Percentiles rank a stretch among this genome's conserved stretches.
These are phyloP conservation scores for Cryphonectria parasitica DNA, from an alignment of 2,329 filamentous ascomycete species.

Conservation along the genomic window DNA sequence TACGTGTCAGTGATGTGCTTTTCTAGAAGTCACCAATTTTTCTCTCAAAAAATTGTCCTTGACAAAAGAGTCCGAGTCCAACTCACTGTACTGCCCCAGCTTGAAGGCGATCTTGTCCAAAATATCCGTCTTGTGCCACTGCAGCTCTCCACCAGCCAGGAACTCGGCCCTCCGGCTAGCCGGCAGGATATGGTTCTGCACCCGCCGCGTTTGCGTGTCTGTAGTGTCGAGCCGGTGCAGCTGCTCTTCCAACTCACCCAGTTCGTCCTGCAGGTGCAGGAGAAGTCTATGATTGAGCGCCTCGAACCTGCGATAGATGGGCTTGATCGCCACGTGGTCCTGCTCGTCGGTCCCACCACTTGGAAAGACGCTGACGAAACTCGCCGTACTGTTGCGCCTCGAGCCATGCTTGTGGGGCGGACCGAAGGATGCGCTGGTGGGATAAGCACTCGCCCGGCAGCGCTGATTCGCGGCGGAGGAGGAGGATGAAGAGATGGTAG, in stretches of 20 bases:
- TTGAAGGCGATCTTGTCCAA: slow-evolving; percentile 68
- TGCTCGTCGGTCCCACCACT: slow-evolving; percentile 31
- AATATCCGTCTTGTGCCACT: slow-evolving; percentile 63
- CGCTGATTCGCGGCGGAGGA: slow-evolving; percentile 4
- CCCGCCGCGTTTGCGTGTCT: slow-evolving; percentile 53
- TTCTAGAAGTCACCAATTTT: no score
- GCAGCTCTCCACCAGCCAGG: slow-evolving; percentile 58
- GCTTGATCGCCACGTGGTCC: slow-evolving; percentile 43
- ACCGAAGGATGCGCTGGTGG: slow-evolving; percentile 29
- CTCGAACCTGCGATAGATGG: slow-evolving; percentile 84
- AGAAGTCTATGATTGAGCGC: slow-evolving; percentile 80
- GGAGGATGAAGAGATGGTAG: slow-evolving; percentile 50
- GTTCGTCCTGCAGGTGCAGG: slow-evolving; percentile 83
- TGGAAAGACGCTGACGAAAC: slow-evolving; percentile 18
- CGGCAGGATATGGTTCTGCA: slow-evolving; percentile 51
- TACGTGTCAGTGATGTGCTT: not conserved
- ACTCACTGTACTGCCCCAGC: slow-evolving; percentile 68
- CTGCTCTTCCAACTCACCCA: slow-evolving; percentile 79
- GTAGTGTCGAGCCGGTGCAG: slow-evolving; percentile 68
- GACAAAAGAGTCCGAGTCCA: not conserved
- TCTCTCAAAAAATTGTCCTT: not conserved
- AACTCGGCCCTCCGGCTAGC: slow-evolving; percentile 64
- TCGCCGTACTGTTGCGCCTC: slow-evolving; percentile 18
- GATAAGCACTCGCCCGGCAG: slow-evolving; percentile 27
- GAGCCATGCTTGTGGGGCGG: slow-evolving; percentile 1